A percentile compares a stretch with the other conserved stretches of the same genome.
phyloP scores from a whole-genome alignment of 179 eudicot genomes.

The Spinacia oleracea region DNA sequence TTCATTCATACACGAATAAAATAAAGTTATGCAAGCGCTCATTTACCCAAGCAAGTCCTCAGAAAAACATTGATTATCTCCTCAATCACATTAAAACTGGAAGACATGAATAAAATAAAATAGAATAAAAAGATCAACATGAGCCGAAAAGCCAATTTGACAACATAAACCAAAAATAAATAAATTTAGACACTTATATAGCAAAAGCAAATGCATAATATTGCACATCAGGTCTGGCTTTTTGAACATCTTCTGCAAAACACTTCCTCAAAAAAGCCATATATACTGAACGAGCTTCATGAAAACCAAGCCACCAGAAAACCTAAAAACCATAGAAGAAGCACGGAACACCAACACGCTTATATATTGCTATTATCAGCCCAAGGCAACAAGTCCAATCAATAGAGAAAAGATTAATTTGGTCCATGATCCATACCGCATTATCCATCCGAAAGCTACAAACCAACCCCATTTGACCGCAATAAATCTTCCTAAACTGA shows the following conservation, averaged over 20 bases:
- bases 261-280: slow-evolving; percentile 23
- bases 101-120: slow-evolving; percentile 4
- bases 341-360: slow-evolving; percentile 13
- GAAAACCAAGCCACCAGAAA: slow-evolving; percentile 41
- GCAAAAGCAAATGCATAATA: slow-evolving; percentile 17
- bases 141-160: not conserved
- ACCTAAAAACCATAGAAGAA: slow-evolving; percentile 34
- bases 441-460: slow-evolving; percentile 25
- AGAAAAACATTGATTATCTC: not conserved
- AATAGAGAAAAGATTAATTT: slow-evolving; percentile 9
- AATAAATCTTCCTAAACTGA: slow-evolving; percentile 29
- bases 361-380: slow-evolving; percentile 14
- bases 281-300: slow-evolving; percentile 25
- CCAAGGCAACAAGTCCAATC: slow-evolving; percentile 11
- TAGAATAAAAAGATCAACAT: not conserved
- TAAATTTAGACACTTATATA: not conserved
- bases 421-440: slow-evolving; percentile 26
- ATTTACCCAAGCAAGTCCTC: not conserved
- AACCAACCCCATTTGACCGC: slow-evolving; percentile 24
- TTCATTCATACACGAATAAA: not conserved
- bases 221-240: slow-evolving; percentile 13
- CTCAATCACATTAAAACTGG: slow-evolving; percentile 8
- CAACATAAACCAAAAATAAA: not conserved
- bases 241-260: slow-evolving; percentile 25
- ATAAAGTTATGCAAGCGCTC: not conserved